Conservation (phyloP, 2,329 filamentous ascomycete genomes). For the Colletotrichum cordylinicola region DNA sequence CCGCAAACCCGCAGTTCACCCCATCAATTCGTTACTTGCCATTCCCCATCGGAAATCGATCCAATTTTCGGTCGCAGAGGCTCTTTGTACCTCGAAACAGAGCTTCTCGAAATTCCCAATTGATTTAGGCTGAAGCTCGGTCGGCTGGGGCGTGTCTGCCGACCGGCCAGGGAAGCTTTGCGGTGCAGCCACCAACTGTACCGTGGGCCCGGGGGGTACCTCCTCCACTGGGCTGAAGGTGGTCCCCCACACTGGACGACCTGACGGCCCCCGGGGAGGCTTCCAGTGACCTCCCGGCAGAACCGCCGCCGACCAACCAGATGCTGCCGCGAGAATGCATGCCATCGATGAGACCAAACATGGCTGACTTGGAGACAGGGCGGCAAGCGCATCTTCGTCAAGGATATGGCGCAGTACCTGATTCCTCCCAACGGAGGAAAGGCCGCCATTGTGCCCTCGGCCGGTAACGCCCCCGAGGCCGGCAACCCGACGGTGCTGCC, state of each 20-base stretch:
- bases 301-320: neutral
- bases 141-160: neutral
- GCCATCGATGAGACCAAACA: neutral
- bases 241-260: neutral
- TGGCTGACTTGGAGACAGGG: constrained; percentile 54
- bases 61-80: neutral
- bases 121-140: constrained; percentile 14
- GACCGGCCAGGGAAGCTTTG: neutral
- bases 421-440: constrained; percentile 75
- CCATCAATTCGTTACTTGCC: constrained; percentile 5
- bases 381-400: constrained; percentile 89
- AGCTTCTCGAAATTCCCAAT: constrained; percentile 22
- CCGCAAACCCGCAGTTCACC: neutral
- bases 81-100: neutral
- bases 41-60: constrained; percentile 1
- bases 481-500: constrained; percentile 89
- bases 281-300: neutral
- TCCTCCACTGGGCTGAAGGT: neutral
- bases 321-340: neutral
- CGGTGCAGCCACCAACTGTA: neutral
- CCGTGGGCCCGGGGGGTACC: neutral
- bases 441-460: constrained; percentile 78
- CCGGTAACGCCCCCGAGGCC: constrained; percentile 69
- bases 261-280: neutral
- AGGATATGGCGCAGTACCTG: constrained; percentile 95